These are phyloP conservation scores for Bryoerythrophyllum caledonicum DNA, from an alignment of 225 moss, liverwort and hornwort species.

Conservation along the genomic window DNA sequence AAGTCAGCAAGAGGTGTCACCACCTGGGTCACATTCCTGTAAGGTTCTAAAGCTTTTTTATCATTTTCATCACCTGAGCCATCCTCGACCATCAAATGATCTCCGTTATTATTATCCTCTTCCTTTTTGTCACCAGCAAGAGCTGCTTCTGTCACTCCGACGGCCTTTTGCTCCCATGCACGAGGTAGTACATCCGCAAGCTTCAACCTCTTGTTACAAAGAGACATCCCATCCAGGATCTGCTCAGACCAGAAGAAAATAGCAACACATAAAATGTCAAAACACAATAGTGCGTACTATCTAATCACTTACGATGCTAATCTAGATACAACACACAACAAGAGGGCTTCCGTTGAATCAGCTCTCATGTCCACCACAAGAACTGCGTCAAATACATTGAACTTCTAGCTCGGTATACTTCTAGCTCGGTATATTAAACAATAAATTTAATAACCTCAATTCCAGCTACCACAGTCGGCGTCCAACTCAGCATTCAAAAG, in stretches of 20 bases:
- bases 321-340: neutral
- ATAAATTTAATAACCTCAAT: neutral
- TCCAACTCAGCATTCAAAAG: neutral
- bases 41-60: slow-evolving; percentile 47
- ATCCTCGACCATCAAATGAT: slow-evolving; percentile 43
- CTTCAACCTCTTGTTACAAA: slow-evolving; percentile 67
- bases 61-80: slow-evolving; percentile 52
- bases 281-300: neutral
- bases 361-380: neutral
- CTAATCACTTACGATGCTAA: neutral
- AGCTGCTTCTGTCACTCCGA: slow-evolving; percentile 43
- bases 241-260: slow-evolving; percentile 35
- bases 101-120: slow-evolving; percentile 28
- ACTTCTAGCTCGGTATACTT: neutral
- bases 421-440: too few relatives aligned
- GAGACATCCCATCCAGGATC: slow-evolving; percentile 78
- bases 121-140: slow-evolving; percentile 44
- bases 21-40: slow-evolving; percentile 85
- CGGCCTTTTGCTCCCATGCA: slow-evolving; percentile 81
- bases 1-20: slow-evolving; percentile 86
- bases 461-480: slow-evolving; percentile 5
- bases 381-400: neutral
- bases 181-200: slow-evolving; percentile 89
- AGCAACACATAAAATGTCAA: slow-evolving; percentile 1
- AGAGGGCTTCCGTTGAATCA: neutral